Percentiles rank a stretch among this genome's conserved stretches.
These are phyloP conservation scores for Gnomoniopsis sp. DNA, from an alignment of 2,329 filamentous ascomycete species.

Conservation along the genomic window DNA sequence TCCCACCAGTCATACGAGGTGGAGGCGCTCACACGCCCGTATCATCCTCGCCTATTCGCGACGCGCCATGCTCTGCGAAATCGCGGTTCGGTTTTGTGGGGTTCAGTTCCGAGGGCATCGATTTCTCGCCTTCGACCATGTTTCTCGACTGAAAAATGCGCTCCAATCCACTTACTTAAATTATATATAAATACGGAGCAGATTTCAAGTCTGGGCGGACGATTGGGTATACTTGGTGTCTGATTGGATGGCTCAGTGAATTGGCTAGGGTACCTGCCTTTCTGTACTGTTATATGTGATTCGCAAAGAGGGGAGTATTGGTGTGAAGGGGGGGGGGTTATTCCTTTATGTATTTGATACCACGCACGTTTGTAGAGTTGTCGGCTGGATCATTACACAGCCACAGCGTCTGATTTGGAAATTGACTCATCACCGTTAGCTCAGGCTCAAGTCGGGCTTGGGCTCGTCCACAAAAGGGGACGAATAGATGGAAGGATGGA, in stretches of 20 bases:
- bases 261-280: too few species aligned
- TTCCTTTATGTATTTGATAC: not conserved
- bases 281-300: not conserved
- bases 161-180: too few species aligned
- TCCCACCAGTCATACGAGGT: not conserved
- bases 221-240: too few species aligned
- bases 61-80: not conserved
- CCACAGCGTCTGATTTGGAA: not conserved
- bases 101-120: not conserved
- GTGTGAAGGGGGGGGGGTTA: too few species aligned
- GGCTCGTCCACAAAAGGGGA: too few species aligned
- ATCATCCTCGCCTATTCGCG: not conserved
- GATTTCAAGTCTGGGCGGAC: too few species aligned
- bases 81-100: not conserved
- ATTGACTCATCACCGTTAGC: not conserved
- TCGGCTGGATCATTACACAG: too few species aligned
- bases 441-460: too few species aligned
- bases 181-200: too few species aligned
- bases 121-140: slow-evolving; percentile 1
- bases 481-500: not conserved
- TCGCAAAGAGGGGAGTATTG: not conserved
- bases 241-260: too few species aligned
- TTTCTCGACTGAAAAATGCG: not conserved
- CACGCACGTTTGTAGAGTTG: not conserved
- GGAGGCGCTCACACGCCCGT: not conserved